Percentiles rank a stretch among this genome's conserved stretches.
Conservation (phyloP, 2,329 filamentous ascomycete species). For the Teratosphaeria pseudoeucalypti region DNA sequence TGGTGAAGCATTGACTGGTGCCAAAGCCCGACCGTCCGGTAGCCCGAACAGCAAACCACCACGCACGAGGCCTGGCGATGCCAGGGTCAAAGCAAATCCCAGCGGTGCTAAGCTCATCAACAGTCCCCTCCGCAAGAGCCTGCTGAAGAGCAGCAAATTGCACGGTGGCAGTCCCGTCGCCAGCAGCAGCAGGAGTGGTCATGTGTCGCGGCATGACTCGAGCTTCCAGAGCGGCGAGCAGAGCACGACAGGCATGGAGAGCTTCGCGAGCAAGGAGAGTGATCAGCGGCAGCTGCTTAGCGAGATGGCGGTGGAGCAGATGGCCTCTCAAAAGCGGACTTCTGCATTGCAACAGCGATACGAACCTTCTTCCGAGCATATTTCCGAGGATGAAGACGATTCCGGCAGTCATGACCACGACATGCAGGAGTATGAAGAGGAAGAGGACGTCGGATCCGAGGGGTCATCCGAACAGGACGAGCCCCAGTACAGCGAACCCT, state of each 20-base stretch:
- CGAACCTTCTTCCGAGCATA: neutral
- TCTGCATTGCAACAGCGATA: neutral
- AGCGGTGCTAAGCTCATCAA: slow-evolving; percentile 6
- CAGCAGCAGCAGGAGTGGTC: neutral
- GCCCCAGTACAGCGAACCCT: neutral
- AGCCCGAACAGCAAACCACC: slow-evolving; percentile 9
- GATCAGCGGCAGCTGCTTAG: slow-evolving; percentile 21
- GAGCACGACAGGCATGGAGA: slow-evolving; percentile 9
- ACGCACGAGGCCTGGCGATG: slow-evolving; percentile 4
- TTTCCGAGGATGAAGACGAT: neutral
- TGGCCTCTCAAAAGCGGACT: neutral
- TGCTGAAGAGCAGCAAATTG: slow-evolving; percentile 15
- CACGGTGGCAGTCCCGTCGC: slow-evolving; percentile 2
- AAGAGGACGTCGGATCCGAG: slow-evolving; percentile 2
- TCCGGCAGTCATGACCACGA: neutral
- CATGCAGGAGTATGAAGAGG: slow-evolving; percentile 2
- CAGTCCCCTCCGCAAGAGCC: slow-evolving; percentile 17
- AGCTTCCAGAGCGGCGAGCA: slow-evolving; percentile 3
- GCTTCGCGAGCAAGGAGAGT: slow-evolving; percentile 16
- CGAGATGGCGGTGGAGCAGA: slow-evolving; percentile 10
- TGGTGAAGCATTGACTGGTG: neutral
- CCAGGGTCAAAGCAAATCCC: slow-evolving; percentile 7
- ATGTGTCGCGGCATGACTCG: neutral
- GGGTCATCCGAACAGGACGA: neutral
- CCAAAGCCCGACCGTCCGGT: slow-evolving; percentile 7